Evolutionary conservation across 2,329 filamentous ascomycete species (phyloP).

Genomic region (Colletotrichum sansevieriae): DNA sequence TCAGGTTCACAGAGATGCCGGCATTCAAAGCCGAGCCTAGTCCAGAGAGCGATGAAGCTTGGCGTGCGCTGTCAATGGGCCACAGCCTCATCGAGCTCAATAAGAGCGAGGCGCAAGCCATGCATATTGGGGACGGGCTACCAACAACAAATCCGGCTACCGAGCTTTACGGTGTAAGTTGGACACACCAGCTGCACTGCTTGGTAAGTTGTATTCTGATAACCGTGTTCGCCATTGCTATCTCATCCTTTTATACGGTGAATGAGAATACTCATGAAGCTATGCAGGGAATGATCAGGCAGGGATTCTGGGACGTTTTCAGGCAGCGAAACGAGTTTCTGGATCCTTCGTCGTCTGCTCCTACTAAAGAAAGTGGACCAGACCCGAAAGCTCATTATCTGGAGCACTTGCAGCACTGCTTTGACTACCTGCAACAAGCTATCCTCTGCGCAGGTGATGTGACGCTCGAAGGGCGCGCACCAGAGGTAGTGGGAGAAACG

Average conservation of each 20-base stretch:
- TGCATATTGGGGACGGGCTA: neutral
- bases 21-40: neutral
- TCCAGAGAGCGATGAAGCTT: neutral
- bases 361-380: neutral
- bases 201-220: neutral
- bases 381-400: neutral
- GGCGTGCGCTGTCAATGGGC: neutral
- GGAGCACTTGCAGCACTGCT: constrained; percentile 2
- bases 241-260: too few relatives aligned
- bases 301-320: neutral
- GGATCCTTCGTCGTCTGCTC: neutral
- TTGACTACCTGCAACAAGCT: constrained; percentile 13
- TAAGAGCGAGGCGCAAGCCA: neutral
- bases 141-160: neutral
- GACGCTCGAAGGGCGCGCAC: constrained; percentile 2
- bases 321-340: constrained; percentile 6
- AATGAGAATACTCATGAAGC: neutral
- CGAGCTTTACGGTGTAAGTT: constrained; percentile 8
- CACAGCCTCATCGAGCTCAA: constrained; percentile 2
- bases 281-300: neutral
- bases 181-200: constrained; percentile 8
- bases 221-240: too few relatives aligned
- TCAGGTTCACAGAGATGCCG: constrained; percentile 6
- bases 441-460: neutral
- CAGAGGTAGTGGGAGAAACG: neutral